phyloP scores from a whole-genome alignment of 2,329 filamentous ascomycete species.

The Aspergillus sp. region DNA sequence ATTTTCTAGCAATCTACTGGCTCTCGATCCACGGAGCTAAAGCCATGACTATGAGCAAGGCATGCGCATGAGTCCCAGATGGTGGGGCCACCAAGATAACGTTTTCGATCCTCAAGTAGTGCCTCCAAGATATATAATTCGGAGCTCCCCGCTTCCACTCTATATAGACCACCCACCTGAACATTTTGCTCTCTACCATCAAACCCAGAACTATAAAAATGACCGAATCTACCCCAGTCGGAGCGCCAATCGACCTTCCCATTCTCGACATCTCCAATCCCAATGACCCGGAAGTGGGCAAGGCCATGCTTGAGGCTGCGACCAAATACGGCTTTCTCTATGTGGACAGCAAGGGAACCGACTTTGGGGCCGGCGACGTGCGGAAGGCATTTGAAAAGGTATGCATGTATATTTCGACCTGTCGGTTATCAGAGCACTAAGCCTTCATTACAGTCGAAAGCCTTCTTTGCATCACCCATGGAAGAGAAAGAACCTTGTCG shows the following conservation, averaged over 20 bases:
- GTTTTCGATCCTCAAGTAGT: neutral
- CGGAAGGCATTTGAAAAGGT: constrained; percentile 74
- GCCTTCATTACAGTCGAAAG: constrained; percentile 56
- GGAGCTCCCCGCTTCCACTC: neutral
- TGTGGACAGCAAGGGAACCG: constrained; percentile 70
- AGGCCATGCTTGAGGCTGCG: constrained; percentile 74
- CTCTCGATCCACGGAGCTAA: neutral
- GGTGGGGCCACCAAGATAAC: neutral
- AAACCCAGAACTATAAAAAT: constrained; percentile 12
- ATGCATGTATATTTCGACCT: constrained; percentile 22
- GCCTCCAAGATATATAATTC: neutral
- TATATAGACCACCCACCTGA: neutral
- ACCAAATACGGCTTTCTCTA: constrained; percentile 86
- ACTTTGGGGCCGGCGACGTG: constrained; percentile 67
- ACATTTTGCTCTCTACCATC: too few species aligned
- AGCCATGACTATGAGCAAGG: neutral
- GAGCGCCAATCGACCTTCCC: constrained; percentile 58
- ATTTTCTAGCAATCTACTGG: neutral
- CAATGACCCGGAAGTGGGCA: constrained; percentile 60
- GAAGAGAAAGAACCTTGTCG: constrained; percentile 73
- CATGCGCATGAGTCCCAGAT: neutral
- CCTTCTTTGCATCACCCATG: constrained; percentile 69
- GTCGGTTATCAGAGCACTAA: neutral
- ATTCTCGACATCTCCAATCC: constrained; percentile 75
- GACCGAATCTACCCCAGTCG: constrained; percentile 19